phyloP scores from a whole-genome alignment of 169 alveolate species.

The Plasmodium yoelii region DNA sequence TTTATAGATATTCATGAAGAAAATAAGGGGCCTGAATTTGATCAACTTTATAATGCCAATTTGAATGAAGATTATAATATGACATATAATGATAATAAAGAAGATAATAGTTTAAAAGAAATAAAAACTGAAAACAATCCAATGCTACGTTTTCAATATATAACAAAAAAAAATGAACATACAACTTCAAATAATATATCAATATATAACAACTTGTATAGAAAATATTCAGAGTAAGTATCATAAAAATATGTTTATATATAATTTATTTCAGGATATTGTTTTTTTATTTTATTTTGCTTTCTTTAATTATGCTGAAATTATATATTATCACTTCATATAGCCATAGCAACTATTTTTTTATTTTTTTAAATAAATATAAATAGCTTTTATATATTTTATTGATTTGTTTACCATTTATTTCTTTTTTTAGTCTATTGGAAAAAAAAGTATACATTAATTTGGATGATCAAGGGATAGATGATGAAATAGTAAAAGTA shows the following conservation, averaged over 20 bases:
- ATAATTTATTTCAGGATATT: no score
- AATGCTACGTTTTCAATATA: slow-evolving; percentile 35
- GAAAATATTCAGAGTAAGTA: slow-evolving; percentile 41
- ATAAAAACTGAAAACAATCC: slow-evolving; percentile 9
- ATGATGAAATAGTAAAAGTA: slow-evolving; percentile 56
- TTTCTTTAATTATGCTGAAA: no score
- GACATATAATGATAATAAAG: neutral
- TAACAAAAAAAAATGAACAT: slow-evolving; percentile 7
- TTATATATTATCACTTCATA: no score
- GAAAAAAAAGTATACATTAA: slow-evolving; percentile 34
- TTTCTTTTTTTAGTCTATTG: slow-evolving; percentile 16
- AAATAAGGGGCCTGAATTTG: no score
- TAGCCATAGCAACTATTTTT: neutral
- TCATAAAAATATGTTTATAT: no score
- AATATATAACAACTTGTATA: slow-evolving; percentile 28
- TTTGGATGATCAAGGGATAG: slow-evolving; percentile 38
- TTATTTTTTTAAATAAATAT: neutral
- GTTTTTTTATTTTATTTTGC: no score
- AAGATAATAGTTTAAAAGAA: slow-evolving; percentile 12
- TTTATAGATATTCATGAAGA: neutral
- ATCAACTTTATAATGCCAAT: slow-evolving; percentile 6
- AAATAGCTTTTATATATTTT: no score
- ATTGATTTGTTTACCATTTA: neutral
- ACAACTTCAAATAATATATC: neutral
- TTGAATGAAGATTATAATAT: neutral